Evolutionary conservation across 306 rosid genomes (phyloP), one percentile per base, ranked within the genome.

Genomic region (Fragaria vesca): DNA sequence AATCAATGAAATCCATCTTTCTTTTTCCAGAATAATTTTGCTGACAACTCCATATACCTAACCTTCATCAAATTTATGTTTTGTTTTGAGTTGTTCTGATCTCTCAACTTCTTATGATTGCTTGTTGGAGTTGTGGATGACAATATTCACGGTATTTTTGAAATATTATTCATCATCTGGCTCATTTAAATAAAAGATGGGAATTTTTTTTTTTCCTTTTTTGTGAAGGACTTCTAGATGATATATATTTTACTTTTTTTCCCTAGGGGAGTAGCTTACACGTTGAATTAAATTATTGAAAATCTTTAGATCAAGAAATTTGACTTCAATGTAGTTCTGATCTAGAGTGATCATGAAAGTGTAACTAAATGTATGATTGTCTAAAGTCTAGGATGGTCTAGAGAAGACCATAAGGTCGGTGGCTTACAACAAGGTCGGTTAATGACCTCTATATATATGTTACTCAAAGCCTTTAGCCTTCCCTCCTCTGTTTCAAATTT

Each of bases 31-130:
- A 71, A 50, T 50, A 18, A 50, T 50, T 20, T 34, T n/a, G 47
- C 11, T 36, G 34, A 61, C 61, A 10, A 66, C 10, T 45, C 42
- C 40, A 51, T 26, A 28, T 34, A 54, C 68, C 67, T 26, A 61
- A 46, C 8, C 60, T 74, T 48, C 46, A 17, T 43, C 57, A 74
- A 43, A 55, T 38, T 40, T 63, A 40, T 73, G 68, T 63, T 38
- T 55, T 73, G 63, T 30, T 50, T 71, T 18, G 45, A 51, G 75
- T 32, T 50, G 76, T 73, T 73, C 15, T 36, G 52, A 38, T 73
- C 15, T 55, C 38, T 73, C 10, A 54, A 54, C 76, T 20, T 67
- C 30, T 67, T 73, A 20, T 32, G 40, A 48, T 76, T 36, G 42
- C 40, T 21, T 34, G 62, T 20, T 34, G 48, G 34, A 5, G 71